Evolutionary conservation across 1,284 basidiomycete species (phyloP).

Genomic region (Cutaneotrichosporon arboriforme): DNA sequence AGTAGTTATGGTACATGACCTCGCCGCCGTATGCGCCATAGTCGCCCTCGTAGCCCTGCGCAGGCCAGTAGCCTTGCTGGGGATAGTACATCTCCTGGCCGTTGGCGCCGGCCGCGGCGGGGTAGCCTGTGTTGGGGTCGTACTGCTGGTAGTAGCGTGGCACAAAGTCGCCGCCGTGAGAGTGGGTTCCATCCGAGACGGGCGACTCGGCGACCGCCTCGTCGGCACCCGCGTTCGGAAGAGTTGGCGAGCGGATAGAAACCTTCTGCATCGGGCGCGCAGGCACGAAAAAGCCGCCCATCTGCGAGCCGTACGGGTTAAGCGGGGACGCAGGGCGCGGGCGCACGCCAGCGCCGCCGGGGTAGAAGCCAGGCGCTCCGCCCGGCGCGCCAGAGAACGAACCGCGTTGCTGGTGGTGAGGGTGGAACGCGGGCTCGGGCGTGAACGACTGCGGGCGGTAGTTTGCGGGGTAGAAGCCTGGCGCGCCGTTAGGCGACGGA

Average conservation of each 20-base stretch:
- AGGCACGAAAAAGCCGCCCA: constrained; percentile 29
- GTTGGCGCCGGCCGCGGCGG: constrained; percentile 4
- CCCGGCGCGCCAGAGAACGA: constrained; percentile 22
- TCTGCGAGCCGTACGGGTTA: constrained; percentile 20
- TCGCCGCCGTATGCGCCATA: constrained; percentile 26
- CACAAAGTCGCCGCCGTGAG: constrained; percentile 7
- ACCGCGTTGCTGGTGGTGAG: constrained; percentile 17
- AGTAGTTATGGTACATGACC: constrained; percentile 22
- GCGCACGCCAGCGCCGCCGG: background rate
- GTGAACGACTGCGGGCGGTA: constrained; percentile 17
- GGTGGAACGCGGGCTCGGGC: constrained; percentile 12
- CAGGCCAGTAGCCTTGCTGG: constrained; percentile 16
- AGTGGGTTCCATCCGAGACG: constrained; percentile 9
- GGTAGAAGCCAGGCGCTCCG: constrained; percentile 6
- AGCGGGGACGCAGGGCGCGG: constrained; percentile 23
- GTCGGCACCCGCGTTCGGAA: constrained; percentile 1
- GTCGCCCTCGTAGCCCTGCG: constrained; percentile 7
- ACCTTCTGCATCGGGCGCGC: constrained; percentile 28
- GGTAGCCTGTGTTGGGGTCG: constrained; percentile 22
- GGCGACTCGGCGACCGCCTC: constrained; percentile 9
- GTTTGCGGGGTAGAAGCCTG: constrained; percentile 9
- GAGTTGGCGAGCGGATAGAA: constrained; percentile 24
- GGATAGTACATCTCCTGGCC: constrained; percentile 12
- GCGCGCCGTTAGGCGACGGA: background rate
- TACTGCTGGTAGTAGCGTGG: constrained; percentile 13